phyloP scores from a whole-genome alignment of 2,329 filamentous ascomycete genomes.

The Aureobasidium pullulans region DNA sequence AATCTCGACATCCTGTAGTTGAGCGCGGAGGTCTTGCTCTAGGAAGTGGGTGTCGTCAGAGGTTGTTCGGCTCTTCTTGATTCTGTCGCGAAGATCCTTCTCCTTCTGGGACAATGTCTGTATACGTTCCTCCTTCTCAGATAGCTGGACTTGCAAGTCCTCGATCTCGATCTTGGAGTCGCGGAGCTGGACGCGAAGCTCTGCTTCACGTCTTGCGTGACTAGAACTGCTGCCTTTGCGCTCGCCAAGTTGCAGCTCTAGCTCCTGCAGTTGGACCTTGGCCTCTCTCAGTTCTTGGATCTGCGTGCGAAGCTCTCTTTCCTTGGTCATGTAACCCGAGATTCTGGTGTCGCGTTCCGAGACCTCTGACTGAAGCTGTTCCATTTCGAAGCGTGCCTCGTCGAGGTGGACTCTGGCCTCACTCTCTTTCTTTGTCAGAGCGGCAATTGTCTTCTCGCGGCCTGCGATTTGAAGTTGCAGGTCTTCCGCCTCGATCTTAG shows the following conservation, averaged over 20 bases:
- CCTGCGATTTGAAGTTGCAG: slow-evolving; percentile 66
- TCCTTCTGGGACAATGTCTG: slow-evolving; percentile 32
- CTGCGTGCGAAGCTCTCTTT: slow-evolving; percentile 32
- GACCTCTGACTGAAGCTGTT: slow-evolving; percentile 50
- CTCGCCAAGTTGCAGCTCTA: slow-evolving; percentile 42
- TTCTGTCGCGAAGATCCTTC: slow-evolving; percentile 31
- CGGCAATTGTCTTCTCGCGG: slow-evolving; percentile 58
- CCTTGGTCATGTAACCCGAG: slow-evolving; percentile 21
- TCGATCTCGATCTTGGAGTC: slow-evolving; percentile 29
- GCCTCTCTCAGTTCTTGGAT: slow-evolving; percentile 26
- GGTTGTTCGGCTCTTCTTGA: slow-evolving; percentile 21
- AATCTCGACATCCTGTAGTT: slow-evolving; percentile 31
- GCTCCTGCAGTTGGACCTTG: slow-evolving; percentile 26
- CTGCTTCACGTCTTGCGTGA: slow-evolving; percentile 31
- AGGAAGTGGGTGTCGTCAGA: slow-evolving; percentile 27
- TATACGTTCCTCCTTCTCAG: slow-evolving; percentile 36
- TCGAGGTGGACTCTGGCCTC: slow-evolving; percentile 61
- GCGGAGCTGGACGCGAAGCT: slow-evolving; percentile 30
- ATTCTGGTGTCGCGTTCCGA: slow-evolving; percentile 31
- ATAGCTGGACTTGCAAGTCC: slow-evolving; percentile 30
- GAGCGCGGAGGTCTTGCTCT: slow-evolving; percentile 31
- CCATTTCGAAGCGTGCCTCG: slow-evolving; percentile 37
- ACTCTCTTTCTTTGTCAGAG: slow-evolving; percentile 49
- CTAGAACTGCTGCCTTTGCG: slow-evolving; percentile 28
- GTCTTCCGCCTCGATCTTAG: slow-evolving; percentile 45